A percentile compares a stretch with the other conserved stretches of the same genome.
phyloP scores from a whole-genome alignment of 441 rosid genomes.

The Gossypium gossypioides region DNA sequence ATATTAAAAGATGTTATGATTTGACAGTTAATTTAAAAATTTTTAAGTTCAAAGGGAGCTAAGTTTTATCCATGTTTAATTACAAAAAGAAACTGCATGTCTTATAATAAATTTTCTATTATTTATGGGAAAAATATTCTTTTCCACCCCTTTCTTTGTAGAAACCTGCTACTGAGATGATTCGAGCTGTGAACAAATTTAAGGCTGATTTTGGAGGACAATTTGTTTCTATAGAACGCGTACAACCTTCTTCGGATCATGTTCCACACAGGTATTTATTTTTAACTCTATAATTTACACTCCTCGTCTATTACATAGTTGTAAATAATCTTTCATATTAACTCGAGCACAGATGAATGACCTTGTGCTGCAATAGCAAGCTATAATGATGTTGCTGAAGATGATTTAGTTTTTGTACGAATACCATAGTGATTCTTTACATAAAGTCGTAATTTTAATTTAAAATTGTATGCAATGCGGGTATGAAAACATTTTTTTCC shows the following conservation, averaged over 20 bases:
- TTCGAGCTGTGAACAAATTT: slow-evolving; percentile 83
- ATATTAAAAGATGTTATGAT: neutral
- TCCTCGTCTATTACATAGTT: neutral
- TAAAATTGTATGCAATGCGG: neutral
- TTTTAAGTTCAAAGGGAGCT: neutral
- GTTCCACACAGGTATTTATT: slow-evolving; percentile 70
- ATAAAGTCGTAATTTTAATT: neutral
- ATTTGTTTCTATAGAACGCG: slow-evolving; percentile 72
- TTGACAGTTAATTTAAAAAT: neutral
- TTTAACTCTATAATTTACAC: neutral
- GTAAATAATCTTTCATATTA: neutral
- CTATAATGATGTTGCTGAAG: neutral
- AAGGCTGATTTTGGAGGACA: slow-evolving; percentile 95
- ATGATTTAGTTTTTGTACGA: slow-evolving; percentile 1
- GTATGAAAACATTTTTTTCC: neutral
- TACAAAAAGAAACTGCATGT: neutral
- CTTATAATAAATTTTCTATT: neutral
- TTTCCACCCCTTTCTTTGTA: slow-evolving; percentile 15
- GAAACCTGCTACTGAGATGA: slow-evolving; percentile 83
- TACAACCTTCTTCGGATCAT: slow-evolving; percentile 90
- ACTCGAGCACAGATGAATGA: neutral
- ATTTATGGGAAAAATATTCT: neutral
- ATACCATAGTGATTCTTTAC: neutral
- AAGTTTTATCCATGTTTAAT: neutral
- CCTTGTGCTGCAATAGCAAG: neutral